These are phyloP conservation scores for Trypanosoma melophagium DNA, from an alignment of 208 protist genomes.

Conservation along the genomic window DNA sequence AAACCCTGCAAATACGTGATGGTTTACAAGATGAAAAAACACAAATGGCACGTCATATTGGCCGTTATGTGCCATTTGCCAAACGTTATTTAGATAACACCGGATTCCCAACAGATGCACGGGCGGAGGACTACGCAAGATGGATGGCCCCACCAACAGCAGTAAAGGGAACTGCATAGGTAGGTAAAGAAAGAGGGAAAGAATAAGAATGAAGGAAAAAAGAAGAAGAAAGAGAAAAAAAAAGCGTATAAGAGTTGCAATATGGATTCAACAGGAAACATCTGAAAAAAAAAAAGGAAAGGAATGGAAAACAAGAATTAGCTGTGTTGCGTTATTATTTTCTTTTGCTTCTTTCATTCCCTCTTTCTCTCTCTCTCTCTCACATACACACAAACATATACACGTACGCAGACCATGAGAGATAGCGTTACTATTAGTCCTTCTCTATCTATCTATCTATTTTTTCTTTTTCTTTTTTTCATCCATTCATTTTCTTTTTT, in stretches of 20 bases:
- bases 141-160: conserved; percentile 67
- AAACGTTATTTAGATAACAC: conserved; percentile 54
- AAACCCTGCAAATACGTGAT: neutral
- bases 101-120: conserved; percentile 76
- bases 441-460: no score
- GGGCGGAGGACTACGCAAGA: conserved; percentile 75
- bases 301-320: neutral
- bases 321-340: neutral
- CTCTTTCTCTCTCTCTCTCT: neutral
- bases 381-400: neutral
- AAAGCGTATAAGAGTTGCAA: neutral
- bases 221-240: neutral
- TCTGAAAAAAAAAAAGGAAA: neutral
- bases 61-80: conserved; percentile 65
- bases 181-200: neutral
- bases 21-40: conserved; percentile 19
- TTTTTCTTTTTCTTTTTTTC: no score
- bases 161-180: conserved; percentile 9
- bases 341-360: conserved; percentile 3
- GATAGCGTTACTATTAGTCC: no score
- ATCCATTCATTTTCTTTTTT: no score
- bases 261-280: neutral
- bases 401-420: no score
- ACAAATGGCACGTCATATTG: conserved; percentile 50
- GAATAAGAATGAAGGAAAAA: neutral